Conservation (phyloP, 306 rosid genomes). For the Rosa multiflora region DNA sequence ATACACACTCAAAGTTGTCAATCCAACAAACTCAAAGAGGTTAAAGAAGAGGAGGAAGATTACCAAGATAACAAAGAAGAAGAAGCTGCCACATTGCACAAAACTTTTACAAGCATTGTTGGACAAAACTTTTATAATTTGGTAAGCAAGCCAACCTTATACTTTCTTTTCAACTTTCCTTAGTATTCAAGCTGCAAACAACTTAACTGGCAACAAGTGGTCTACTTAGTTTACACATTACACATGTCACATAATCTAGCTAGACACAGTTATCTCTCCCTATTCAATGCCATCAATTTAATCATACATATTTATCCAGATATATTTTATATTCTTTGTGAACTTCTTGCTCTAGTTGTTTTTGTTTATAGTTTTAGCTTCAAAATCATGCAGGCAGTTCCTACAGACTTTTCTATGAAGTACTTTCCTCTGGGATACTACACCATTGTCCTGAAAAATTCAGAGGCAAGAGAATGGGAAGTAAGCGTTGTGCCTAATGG, state of each 20-base stretch:
- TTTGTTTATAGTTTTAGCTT: neutral
- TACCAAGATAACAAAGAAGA: neutral
- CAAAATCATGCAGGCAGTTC: neutral
- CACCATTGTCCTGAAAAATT: neutral
- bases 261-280: no score
- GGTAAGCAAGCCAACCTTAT: constrained; percentile 4
- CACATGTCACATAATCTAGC: no score
- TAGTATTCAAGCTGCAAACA: neutral
- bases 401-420: neutral
- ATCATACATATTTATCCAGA: neutral
- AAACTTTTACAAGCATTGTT: neutral
- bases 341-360: no score
- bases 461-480: neutral
- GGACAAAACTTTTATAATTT: neutral
- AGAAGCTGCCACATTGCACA: neutral
- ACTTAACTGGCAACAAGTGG: neutral
- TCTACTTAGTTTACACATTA: neutral
- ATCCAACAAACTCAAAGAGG: neutral
- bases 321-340: no score
- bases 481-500: neutral
- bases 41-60: neutral
- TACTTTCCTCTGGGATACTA: neutral
- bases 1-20: neutral
- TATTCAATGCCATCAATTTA: neutral
- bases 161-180: neutral